A percentile compares a stretch with the other conserved stretches of the same genome.
Conservation (phyloP, 768 basidiomycete species). For the Mrakia gelida region DNA sequence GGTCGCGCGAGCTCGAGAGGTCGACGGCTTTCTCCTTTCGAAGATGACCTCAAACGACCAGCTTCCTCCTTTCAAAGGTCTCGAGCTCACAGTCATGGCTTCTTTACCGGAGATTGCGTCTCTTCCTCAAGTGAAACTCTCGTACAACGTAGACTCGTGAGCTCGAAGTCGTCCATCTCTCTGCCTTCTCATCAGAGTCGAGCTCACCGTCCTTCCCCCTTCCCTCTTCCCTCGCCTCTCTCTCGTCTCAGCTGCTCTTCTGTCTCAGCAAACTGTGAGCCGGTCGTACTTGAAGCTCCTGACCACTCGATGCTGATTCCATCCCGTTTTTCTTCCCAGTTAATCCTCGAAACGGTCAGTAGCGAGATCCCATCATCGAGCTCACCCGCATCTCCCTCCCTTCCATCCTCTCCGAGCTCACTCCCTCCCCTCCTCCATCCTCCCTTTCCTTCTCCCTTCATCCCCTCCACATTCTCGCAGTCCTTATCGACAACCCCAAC, state of each 20-base stretch:
- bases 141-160: constrained; percentile 3
- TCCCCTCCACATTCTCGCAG: background rate
- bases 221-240: too few species aligned
- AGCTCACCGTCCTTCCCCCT: background rate
- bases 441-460: background rate
- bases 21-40: background rate
- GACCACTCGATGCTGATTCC: background rate
- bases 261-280: background rate
- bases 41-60: background rate
- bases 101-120: background rate
- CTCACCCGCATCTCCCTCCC: too few species aligned
- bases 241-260: constrained; percentile 9
- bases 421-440: too few species aligned
- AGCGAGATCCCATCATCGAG: background rate
- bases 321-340: background rate
- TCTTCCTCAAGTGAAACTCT: constrained; percentile 5
- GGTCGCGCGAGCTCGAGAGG: background rate
- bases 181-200: background rate
- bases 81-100: background rate
- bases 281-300: background rate
- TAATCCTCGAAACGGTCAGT: background rate
- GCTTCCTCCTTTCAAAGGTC: background rate
- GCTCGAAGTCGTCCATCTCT: background rate
- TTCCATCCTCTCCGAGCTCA: background rate
- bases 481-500: constrained; percentile 31